Evolutionary conservation across 805 yeast genomes (phyloP).

Genomic region (Lachancea nothofagi): DNA sequence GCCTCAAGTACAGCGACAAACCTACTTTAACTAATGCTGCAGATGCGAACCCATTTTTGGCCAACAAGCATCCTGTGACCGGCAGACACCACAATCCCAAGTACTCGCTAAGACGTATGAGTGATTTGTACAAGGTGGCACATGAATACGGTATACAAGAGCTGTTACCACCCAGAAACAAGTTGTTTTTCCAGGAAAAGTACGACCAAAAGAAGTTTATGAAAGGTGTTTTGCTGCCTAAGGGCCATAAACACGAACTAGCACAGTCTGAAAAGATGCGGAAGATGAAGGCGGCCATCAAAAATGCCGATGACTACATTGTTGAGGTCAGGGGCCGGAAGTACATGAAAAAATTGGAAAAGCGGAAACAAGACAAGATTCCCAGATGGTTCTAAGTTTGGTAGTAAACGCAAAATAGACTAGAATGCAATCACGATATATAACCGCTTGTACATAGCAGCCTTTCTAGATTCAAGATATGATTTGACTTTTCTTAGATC

Average conservation of each 20-base stretch:
- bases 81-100: slow-evolving; percentile 71
- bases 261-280: slow-evolving; percentile 51
- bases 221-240: slow-evolving; percentile 72
- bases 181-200: slow-evolving; percentile 75
- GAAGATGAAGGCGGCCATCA: slow-evolving; percentile 61
- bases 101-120: slow-evolving; percentile 74
- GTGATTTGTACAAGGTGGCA: slow-evolving; percentile 79
- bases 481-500: no score
- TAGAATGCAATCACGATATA: not conserved
- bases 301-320: slow-evolving; percentile 60
- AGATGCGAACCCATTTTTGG: slow-evolving; percentile 79
- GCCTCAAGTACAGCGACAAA: slow-evolving; percentile 53
- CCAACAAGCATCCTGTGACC: slow-evolving; percentile 79
- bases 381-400: slow-evolving; percentile 35
- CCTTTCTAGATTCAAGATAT: no score
- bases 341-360: slow-evolving; percentile 40
- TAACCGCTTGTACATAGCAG: slow-evolving; percentile 3
- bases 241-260: slow-evolving; percentile 78
- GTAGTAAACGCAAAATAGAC: not conserved
- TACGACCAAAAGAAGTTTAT: slow-evolving; percentile 62
- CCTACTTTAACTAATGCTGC: slow-evolving; percentile 63
- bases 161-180: slow-evolving; percentile 54
- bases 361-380: slow-evolving; percentile 33
- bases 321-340: slow-evolving; percentile 56
- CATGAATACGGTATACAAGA: slow-evolving; percentile 73